These are phyloP conservation scores for Podaxis sp. DNA, from an alignment of 768 basidiomycete species.

Conservation along the genomic window DNA sequence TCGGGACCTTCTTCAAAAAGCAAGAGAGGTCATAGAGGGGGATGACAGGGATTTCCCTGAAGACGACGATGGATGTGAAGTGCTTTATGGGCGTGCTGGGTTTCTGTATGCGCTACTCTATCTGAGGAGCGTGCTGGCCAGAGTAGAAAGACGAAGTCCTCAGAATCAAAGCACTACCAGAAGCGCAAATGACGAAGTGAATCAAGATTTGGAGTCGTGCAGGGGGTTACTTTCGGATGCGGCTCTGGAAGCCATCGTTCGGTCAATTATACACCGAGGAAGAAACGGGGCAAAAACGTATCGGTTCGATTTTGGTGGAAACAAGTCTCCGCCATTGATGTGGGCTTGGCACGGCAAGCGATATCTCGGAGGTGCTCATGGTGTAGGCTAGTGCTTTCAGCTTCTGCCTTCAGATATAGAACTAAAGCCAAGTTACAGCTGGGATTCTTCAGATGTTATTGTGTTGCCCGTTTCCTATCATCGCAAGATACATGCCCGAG, in stretches of 20 bases:
- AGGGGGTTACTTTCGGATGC: slow-evolving; percentile 29
- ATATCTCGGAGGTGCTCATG: slow-evolving; percentile 56
- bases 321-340: slow-evolving; percentile 35
- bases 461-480: slow-evolving; percentile 31
- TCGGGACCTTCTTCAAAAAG: not conserved
- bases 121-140: slow-evolving; percentile 27
- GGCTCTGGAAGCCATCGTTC: slow-evolving; percentile 31
- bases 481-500: slow-evolving; percentile 32
- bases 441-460: slow-evolving; percentile 52
- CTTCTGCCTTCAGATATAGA: not conserved
- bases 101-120: slow-evolving; percentile 48
- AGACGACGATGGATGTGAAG: slow-evolving; percentile 48
- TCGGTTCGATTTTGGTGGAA: slow-evolving; percentile 20
- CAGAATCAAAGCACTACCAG: not conserved
- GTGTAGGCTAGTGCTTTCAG: slow-evolving; percentile 38
- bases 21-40: slow-evolving; percentile 7
- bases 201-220: slow-evolving; percentile 17
- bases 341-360: slow-evolving; percentile 57
- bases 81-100: slow-evolving; percentile 56
- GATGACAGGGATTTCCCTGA: slow-evolving; percentile 7
- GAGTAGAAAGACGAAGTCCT: not conserved
- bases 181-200: not conserved
- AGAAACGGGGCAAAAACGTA: slow-evolving; percentile 32
- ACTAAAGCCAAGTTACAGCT: slow-evolving; percentile 24
- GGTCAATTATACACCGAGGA: slow-evolving; percentile 43